Conservation (phyloP, 768 basidiomycete genomes). For the Sarcodon sp. region DNA sequence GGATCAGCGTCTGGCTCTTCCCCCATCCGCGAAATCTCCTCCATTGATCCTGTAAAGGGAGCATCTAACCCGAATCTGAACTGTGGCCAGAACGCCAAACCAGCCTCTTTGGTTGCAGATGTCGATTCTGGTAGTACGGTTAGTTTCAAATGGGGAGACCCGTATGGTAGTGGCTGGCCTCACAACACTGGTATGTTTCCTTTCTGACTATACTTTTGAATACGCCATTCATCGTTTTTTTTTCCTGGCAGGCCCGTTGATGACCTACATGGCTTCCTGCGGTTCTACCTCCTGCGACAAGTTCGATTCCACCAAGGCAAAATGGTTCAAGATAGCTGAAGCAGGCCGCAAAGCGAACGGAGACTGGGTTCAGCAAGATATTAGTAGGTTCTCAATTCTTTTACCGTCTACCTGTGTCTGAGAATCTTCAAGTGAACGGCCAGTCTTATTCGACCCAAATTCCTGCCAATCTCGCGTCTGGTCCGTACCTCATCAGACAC, state of each 20-base stretch:
- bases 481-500: slow-evolving; percentile 10
- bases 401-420: not conserved
- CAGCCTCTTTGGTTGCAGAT: slow-evolving; percentile 34
- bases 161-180: slow-evolving; percentile 15
- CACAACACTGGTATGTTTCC: slow-evolving; percentile 1
- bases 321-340: slow-evolving; percentile 55
- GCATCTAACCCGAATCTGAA: slow-evolving; percentile 40
- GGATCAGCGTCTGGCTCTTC: slow-evolving; percentile 15
- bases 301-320: slow-evolving; percentile 41
- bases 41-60: slow-evolving; percentile 38
- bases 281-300: slow-evolving; percentile 41
- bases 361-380: not conserved
- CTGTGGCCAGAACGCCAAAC: slow-evolving; percentile 43
- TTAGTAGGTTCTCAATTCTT: not conserved
- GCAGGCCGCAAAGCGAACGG: slow-evolving; percentile 11
- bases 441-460: not conserved
- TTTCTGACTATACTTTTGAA: not conserved
- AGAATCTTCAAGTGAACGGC: not conserved
- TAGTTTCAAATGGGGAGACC: slow-evolving; percentile 43
- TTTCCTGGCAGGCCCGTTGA: slow-evolving; percentile 39
- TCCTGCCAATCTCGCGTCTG: slow-evolving; percentile 7
- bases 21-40: slow-evolving; percentile 31
- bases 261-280: slow-evolving; percentile 65
- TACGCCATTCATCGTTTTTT: not conserved
- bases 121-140: slow-evolving; percentile 49